Percentiles rank a stretch among this genome's conserved stretches.
phyloP scores from a whole-genome alignment of 192 early-diverging fungal genomes.

The Podila clonocystis region DNA sequence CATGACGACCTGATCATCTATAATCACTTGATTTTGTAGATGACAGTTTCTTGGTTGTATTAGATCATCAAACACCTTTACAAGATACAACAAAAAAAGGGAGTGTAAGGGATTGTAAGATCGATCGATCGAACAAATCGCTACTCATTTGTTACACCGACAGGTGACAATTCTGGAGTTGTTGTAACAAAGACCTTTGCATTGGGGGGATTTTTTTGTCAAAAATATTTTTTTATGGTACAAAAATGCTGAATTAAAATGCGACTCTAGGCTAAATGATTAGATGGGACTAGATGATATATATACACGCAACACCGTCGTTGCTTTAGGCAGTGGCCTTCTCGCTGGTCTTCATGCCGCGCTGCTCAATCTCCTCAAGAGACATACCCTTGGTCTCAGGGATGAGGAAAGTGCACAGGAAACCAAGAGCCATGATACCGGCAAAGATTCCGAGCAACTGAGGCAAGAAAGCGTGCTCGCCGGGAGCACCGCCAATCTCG shows the following conservation, averaged over 20 bases:
- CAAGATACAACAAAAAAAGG: no score
- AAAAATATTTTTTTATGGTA: neutral
- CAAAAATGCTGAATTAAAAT: neutral
- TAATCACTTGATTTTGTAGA: no score
- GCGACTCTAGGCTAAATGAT: no score
- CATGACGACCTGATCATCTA: no score
- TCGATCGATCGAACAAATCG: no score
- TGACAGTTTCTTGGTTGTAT: no score
- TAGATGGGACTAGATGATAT: neutral
- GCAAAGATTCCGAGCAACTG: conserved; percentile 66
- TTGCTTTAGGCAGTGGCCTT: conserved; percentile 4
- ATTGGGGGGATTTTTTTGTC: neutral
- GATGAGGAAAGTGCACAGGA: conserved; percentile 68
- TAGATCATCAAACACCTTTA: no score
- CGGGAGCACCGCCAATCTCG: conserved; percentile 54
- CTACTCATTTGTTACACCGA: no score
- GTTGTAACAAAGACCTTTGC: neutral
- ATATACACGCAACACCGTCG: neutral
- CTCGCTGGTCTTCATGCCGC: conserved; percentile 1
- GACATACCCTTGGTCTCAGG: conserved; percentile 80
- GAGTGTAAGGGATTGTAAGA: no score
- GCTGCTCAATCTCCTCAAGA: conserved; percentile 75
- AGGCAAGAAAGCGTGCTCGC: conserved; percentile 61
- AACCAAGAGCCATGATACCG: conserved; percentile 63
- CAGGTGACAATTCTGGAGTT: no score